phyloP scores from a whole-genome alignment of 2,329 filamentous ascomycete species.

The Chaetomium sp. region DNA sequence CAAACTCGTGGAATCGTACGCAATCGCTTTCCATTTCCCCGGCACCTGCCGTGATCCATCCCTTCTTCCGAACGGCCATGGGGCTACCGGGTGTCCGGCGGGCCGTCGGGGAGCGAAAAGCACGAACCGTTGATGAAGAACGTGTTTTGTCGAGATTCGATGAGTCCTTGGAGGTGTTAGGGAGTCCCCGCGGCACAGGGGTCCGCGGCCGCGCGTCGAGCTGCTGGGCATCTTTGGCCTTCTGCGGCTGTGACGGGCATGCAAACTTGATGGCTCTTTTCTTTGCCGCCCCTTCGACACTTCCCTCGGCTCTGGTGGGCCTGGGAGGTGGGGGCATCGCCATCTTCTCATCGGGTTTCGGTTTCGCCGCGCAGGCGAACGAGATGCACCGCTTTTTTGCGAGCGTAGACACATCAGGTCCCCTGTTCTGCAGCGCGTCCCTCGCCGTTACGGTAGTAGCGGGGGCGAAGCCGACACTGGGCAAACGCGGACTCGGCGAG shows the following conservation, averaged over 20 bases:
- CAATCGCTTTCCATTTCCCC: slow-evolving; percentile 57
- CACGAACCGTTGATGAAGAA: slow-evolving; percentile 35
- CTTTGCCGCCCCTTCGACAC: slow-evolving; percentile 48
- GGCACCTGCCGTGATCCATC: slow-evolving; percentile 55
- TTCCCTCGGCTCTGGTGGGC: slow-evolving; percentile 37
- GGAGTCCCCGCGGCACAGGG: slow-evolving; percentile 28
- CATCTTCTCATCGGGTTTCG: slow-evolving; percentile 49
- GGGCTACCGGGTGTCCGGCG: slow-evolving; percentile 46
- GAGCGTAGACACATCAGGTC: slow-evolving; percentile 62
- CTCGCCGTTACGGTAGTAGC: slow-evolving; percentile 37
- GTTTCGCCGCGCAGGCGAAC: slow-evolving; percentile 79
- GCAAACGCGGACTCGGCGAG: slow-evolving; percentile 84
- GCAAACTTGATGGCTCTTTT: slow-evolving; percentile 75
- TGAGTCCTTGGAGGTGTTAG: slow-evolving; percentile 36
- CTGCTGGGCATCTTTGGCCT: slow-evolving; percentile 36
- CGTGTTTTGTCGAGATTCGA: slow-evolving; percentile 38
- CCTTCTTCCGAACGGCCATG: slow-evolving; percentile 44
- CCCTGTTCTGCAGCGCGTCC: slow-evolving; percentile 42
- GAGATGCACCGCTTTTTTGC: slow-evolving; percentile 88
- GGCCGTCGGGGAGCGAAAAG: slow-evolving; percentile 37
- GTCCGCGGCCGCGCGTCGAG: slow-evolving; percentile 29
- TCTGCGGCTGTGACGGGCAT: slow-evolving; percentile 60
- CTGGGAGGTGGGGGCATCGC: slow-evolving; percentile 43
- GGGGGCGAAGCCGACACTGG: slow-evolving; percentile 55
- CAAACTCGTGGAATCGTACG: slow-evolving; percentile 86